A percentile compares a stretch with the other conserved stretches of the same genome.
Evolutionary conservation across 306 rosid genomes (phyloP).

Genomic region (Senna tora): DNA sequence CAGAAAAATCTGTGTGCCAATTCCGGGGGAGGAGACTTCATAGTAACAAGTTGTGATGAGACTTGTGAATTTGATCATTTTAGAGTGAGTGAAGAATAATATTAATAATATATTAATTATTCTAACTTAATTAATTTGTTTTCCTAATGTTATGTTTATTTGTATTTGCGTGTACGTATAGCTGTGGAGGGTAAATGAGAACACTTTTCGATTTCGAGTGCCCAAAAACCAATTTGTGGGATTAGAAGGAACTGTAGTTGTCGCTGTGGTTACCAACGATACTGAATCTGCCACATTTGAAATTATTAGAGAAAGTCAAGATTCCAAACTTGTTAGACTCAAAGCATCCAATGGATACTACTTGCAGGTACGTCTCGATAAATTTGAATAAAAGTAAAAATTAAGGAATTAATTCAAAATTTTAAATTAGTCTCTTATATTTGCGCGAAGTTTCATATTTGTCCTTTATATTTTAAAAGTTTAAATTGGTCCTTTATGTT

Average conservation of each 20-base stretch:
- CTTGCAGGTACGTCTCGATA: slow-evolving; percentile 53
- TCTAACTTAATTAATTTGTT: too few relatives aligned
- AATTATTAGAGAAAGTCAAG: slow-evolving; percentile 48
- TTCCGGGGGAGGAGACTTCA: slow-evolving; percentile 66
- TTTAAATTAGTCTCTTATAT: too few relatives aligned
- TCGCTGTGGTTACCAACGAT: slow-evolving; percentile 50
- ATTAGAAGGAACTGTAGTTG: slow-evolving; percentile 47
- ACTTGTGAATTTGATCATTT: slow-evolving; percentile 71
- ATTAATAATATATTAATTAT: too few relatives aligned
- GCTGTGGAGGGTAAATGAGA: slow-evolving; percentile 76
- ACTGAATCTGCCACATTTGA: slow-evolving; percentile 47
- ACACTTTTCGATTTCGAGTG: slow-evolving; percentile 58
- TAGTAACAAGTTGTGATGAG: slow-evolving; percentile 76
- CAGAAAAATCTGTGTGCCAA: slow-evolving; percentile 63
- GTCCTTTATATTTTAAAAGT: too few relatives aligned
- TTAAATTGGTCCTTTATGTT: too few relatives aligned
- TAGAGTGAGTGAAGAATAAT: slow-evolving; percentile 41
- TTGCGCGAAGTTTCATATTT: too few relatives aligned
- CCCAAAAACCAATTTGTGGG: slow-evolving; percentile 66
- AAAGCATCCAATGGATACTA: slow-evolving; percentile 65
- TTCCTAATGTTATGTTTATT: too few relatives aligned
- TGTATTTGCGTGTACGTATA: slow-evolving; percentile 37
- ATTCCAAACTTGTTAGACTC: slow-evolving; percentile 53
- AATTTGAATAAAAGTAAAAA: too few relatives aligned
- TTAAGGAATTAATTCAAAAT: too few relatives aligned